Percentiles rank a stretch among this genome's conserved stretches.
phyloP scores from a whole-genome alignment of 768 basidiomycete species.

The Tylopilus sp. region DNA sequence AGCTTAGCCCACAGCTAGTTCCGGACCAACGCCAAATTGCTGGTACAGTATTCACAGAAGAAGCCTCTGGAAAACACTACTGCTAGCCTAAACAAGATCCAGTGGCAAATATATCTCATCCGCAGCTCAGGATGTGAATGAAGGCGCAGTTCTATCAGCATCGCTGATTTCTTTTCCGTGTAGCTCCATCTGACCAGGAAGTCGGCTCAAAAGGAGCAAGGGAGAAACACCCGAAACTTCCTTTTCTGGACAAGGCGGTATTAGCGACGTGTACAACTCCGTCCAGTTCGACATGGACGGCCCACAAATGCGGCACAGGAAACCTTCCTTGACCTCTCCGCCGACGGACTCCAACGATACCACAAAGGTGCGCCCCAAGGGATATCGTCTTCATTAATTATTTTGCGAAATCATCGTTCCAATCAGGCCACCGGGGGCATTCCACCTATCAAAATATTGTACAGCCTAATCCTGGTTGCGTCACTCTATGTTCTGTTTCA shows the following conservation, averaged over 20 bases:
- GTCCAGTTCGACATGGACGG: neutral
- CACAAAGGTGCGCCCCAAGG: conserved; percentile 4
- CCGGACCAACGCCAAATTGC: too few species aligned
- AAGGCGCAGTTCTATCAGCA: neutral
- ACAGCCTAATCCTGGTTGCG: conserved; percentile 3
- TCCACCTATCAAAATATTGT: conserved; percentile 7
- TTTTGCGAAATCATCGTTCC: neutral
- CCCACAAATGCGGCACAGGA: conserved; percentile 24
- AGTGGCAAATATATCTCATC: conserved; percentile 8
- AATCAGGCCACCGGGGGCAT: conserved; percentile 1
- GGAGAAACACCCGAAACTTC: conserved; percentile 6
- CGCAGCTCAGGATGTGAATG: neutral
- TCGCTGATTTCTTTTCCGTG: neutral
- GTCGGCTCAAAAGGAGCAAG: neutral
- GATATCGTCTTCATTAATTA: neutral
- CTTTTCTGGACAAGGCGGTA: conserved; percentile 9
- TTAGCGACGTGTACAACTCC: neutral
- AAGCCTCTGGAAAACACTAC: neutral
- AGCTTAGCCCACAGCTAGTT: too few species aligned
- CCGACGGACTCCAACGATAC: neutral
- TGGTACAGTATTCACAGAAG: neutral
- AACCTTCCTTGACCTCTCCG: neutral
- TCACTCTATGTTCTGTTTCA: conserved; percentile 17
- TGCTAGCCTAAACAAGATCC: neutral
- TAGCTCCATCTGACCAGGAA: neutral